Evolutionary conservation across 495 filamentous ascomycete species (phyloP), one percentile per base, ranked within the genome.

Genomic region (Daldinia decipiens): DNA sequence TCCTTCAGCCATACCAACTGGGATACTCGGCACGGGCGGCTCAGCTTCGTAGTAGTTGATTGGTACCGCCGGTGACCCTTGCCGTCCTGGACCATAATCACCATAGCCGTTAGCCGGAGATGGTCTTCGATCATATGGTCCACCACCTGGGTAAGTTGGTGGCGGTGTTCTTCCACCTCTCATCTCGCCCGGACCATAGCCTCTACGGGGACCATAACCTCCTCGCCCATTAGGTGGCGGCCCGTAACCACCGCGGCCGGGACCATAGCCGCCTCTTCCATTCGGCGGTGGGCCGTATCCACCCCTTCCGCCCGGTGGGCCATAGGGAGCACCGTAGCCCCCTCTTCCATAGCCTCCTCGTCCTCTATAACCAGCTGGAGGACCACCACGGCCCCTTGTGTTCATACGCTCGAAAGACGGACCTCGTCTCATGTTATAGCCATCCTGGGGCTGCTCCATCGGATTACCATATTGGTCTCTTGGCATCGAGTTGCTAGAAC

Each of bases 381-480:
- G 83, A 0, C 84, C 86, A 56, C 85, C 83, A 70, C 82, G 75
- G n/a, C 79, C 83, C 72, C 81, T 79, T 29, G 79, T 80, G 50
- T 85, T 87, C 85, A 91, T 85, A 15, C 86, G 86, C 70, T 86
- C 86, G 58, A 88, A 80, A 4, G 87, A 89, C 62, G 89, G 89
- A 43, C 89, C 87, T 62, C 85, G 82, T 67, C 86, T 84, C 76
- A 89, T 77, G 15, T 82, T 79, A 62, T 82, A 84, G 5, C 59
- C 77, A 77, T 78, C 83, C 57, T 80, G 83, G 5, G 85, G 78
- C 15, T 84, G 84, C 24, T 72, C 60, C 38, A 91, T 76, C 9
- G 87, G 83, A 72, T 91, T 92, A 9, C 90, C 92, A 61, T 89
- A 90, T 64, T 92, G 88, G 72, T 96, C 92, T 57, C 86, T 85